phyloP scores from a whole-genome alignment of 1,139 yeast genomes.

The Kazachstania sp. region DNA sequence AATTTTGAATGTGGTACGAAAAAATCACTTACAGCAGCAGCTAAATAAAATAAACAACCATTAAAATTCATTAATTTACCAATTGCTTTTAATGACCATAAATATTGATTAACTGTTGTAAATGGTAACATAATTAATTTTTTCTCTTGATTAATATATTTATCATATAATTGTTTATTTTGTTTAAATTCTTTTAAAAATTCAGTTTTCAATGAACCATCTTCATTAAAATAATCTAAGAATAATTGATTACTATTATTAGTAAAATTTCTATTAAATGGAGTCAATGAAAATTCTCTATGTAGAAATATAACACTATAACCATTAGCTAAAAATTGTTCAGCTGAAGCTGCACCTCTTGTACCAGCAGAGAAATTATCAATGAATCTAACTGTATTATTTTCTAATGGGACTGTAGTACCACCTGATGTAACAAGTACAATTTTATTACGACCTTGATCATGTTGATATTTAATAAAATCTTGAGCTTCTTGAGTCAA shows the following conservation, averaged over 20 bases:
- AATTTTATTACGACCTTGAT: constrained; percentile 41
- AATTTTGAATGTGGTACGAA: constrained; percentile 77
- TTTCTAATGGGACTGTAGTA: constrained; percentile 93
- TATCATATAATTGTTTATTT: constrained; percentile 58
- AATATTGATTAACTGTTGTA: constrained; percentile 90
- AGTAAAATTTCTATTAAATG: constrained; percentile 81
- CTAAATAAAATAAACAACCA: constrained; percentile 72
- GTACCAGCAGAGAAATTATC: constrained; percentile 98
- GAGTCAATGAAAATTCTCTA: constrained; percentile 83
- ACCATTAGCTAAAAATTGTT: constrained; percentile 72
- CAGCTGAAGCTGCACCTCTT: constrained; percentile 94
- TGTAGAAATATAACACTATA: constrained; percentile 90
- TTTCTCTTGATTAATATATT: constrained; percentile 36
- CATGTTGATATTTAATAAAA: constrained; percentile 49
- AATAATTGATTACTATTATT: constrained; percentile 73
- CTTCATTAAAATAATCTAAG: constrained; percentile 64
- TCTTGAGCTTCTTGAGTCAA: constrained; percentile 47
- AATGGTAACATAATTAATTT: constrained; percentile 65
- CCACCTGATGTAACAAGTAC: constrained; percentile 96
- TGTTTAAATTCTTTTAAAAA: constrained; percentile 55
- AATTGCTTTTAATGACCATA: constrained; percentile 67
- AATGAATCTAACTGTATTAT: constrained; percentile 90
- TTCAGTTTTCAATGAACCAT: constrained; percentile 47
- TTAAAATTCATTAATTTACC: constrained; percentile 51
- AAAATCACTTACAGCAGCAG: constrained; percentile 97